phyloP scores from a whole-genome alignment of 768 basidiomycete species.

The Pisolithus sp. region DNA sequence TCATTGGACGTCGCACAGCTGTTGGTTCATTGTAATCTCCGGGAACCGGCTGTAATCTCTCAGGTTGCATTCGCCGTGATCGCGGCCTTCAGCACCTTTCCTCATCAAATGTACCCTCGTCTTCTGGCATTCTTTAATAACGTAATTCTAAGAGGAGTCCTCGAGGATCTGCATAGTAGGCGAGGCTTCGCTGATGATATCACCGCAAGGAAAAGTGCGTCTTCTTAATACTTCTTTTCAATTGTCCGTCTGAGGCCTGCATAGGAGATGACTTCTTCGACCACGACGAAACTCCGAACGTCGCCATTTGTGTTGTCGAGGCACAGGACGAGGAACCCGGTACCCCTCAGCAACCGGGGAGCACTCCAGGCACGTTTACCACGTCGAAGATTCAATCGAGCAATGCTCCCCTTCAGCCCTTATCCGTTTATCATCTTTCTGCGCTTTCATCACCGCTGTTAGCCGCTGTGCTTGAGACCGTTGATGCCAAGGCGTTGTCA shows the following conservation, averaged over 20 bases:
- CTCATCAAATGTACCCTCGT: conserved; percentile 51
- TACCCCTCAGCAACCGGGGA: conserved; percentile 25
- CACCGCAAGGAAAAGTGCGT: conserved; percentile 2
- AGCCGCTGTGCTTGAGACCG: conserved; percentile 50
- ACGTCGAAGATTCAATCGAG: conserved; percentile 38
- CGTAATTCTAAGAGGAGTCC: conserved; percentile 45
- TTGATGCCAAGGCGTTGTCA: conserved; percentile 34
- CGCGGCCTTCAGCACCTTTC: conserved; percentile 71
- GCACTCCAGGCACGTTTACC: conserved; percentile 12
- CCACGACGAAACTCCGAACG: conserved; percentile 28
- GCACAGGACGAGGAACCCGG: conserved; percentile 23
- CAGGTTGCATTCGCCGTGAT: conserved; percentile 63
- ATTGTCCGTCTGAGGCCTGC: conserved; percentile 1
- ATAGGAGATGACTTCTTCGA: conserved; percentile 7
- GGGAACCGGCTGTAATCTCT: conserved; percentile 46
- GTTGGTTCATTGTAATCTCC: conserved; percentile 49
- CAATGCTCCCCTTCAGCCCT: conserved; percentile 50
- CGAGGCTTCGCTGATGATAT: conserved; percentile 21
- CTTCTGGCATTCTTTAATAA: conserved; percentile 67
- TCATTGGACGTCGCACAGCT: conserved; percentile 67
- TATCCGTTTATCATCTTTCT: conserved; percentile 51
- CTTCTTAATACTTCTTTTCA: not conserved
- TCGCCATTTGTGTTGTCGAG: conserved; percentile 60
- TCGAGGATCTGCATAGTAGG: conserved; percentile 39
- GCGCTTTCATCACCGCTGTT: conserved; percentile 61